Percentiles rank a stretch among this genome's conserved stretches.
These are phyloP conservation scores for Vaccinium vitisidaea DNA, from an alignment of 148 eudicot species.

Conservation along the genomic window DNA sequence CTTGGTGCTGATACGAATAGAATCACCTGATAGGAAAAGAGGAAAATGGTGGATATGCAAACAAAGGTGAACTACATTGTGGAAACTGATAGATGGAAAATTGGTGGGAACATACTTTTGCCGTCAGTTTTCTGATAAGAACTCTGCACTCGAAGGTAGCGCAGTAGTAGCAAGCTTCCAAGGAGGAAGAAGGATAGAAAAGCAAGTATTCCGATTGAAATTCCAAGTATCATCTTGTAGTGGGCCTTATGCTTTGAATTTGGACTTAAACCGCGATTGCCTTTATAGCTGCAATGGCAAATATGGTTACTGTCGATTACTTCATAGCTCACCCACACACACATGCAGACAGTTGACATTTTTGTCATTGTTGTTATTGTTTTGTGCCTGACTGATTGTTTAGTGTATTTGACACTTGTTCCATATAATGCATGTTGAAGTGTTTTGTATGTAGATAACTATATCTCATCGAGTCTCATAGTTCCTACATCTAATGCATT, in stretches of 20 bases:
- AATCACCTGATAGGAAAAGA: conserved; percentile 40
- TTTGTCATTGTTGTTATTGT: background rate
- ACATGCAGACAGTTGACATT: background rate
- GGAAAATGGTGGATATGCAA: conserved; percentile 9
- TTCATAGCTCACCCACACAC: background rate
- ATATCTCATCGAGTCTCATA: background rate
- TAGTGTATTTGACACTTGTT: background rate
- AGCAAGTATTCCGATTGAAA: conserved; percentile 51
- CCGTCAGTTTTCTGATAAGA: conserved; percentile 35
- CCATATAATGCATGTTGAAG: background rate
- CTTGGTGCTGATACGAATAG: conserved; percentile 41
- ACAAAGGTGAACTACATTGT: background rate
- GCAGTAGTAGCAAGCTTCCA: conserved; percentile 44
- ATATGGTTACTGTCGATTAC: background rate
- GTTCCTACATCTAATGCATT: background rate
- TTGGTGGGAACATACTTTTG: conserved; percentile 42
- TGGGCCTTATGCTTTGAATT: conserved; percentile 32
- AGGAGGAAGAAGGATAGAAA: conserved; percentile 44
- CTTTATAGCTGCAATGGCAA: conserved; percentile 58
- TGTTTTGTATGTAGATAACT: background rate
- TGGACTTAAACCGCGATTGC: conserved; percentile 63
- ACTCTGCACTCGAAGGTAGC: conserved; percentile 43
- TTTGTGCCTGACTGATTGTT: background rate
- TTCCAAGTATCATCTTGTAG: conserved; percentile 45
- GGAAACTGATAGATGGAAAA: background rate